phyloP scores from a whole-genome alignment of 1,284 basidiomycete genomes.

The Leccinum huronense region DNA sequence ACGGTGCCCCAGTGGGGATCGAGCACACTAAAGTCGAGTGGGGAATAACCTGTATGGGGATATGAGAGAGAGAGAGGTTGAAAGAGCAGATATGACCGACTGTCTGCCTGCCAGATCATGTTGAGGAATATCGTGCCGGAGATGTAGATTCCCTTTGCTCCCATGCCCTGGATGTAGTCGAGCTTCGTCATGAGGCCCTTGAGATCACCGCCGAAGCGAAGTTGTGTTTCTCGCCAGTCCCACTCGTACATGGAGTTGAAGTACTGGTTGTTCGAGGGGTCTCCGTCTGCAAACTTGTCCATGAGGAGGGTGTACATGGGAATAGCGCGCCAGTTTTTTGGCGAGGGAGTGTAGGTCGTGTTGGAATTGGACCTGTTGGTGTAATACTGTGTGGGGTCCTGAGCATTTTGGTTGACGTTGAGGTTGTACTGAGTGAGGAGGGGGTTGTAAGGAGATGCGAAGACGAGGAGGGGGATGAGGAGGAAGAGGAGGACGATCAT shows the following conservation, averaged over 20 bases:
- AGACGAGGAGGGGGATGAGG: slow-evolving; percentile 20
- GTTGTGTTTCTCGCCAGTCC: slow-evolving; percentile 84
- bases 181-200: slow-evolving; percentile 70
- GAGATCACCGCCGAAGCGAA: slow-evolving; percentile 85
- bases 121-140: slow-evolving; percentile 90
- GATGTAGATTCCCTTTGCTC: slow-evolving; percentile 79
- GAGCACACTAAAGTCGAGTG: slow-evolving; percentile 83
- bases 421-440: slow-evolving; percentile 80
- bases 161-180: slow-evolving; percentile 89
- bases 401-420: slow-evolving; percentile 77
- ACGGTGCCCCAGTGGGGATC: slow-evolving; percentile 90
- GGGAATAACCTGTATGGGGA: slow-evolving; percentile 72
- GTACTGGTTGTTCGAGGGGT: slow-evolving; percentile 87
- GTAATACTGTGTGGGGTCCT: slow-evolving; percentile 67
- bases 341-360: slow-evolving; percentile 72
- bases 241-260: slow-evolving; percentile 78
- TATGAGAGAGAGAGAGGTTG: slow-evolving; percentile 7
- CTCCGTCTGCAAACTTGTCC: slow-evolving; percentile 92
- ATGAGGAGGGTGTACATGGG: slow-evolving; percentile 84
- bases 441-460: slow-evolving; percentile 71
- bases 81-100: slow-evolving; percentile 46
- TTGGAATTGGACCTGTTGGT: slow-evolving; percentile 62
- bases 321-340: slow-evolving; percentile 81
- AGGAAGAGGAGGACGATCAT: slow-evolving; percentile 26
- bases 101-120: slow-evolving; percentile 95